Evolutionary conservation across 495 filamentous ascomycete species (phyloP).

Genomic region (Melanomma pulvis-pyrius): DNA sequence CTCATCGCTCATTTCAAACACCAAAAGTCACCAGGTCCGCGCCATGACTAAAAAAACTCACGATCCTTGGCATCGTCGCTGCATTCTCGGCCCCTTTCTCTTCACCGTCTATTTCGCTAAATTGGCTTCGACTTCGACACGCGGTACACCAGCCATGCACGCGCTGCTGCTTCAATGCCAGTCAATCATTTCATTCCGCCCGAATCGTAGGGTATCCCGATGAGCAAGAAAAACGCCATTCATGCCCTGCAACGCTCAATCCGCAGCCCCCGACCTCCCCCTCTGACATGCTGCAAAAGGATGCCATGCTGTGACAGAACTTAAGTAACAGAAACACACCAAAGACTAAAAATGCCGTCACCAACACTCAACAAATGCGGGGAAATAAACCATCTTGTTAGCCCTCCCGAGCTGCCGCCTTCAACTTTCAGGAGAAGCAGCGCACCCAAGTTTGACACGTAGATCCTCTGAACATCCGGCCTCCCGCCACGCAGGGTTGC

Average conservation of each 20-base stretch:
- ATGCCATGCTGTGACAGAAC: constrained; percentile 9
- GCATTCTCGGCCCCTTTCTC: constrained; percentile 7
- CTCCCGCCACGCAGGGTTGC: background rate
- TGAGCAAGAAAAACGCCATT: constrained; percentile 30
- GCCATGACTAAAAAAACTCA: constrained; percentile 23
- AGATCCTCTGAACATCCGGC: constrained; percentile 15
- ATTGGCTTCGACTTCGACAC: background rate
- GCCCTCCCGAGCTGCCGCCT: constrained; percentile 8
- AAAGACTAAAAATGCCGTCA: background rate
- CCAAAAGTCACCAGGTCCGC: constrained; percentile 21
- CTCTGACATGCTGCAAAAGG: constrained; percentile 1
- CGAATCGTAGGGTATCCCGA: constrained; percentile 32
- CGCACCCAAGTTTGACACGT: constrained; percentile 15
- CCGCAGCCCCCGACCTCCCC: no score
- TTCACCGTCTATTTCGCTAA: constrained; percentile 10
- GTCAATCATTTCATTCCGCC: background rate
- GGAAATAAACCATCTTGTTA: constrained; percentile 31
- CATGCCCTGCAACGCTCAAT: constrained; percentile 26
- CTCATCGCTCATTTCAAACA: constrained; percentile 14
- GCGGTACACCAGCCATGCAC: no score
- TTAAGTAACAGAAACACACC: constrained; percentile 35
- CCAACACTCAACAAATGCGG: constrained; percentile 28
- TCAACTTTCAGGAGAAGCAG: constrained; percentile 14
- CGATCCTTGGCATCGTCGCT: constrained; percentile 35
- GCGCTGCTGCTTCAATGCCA: background rate